phyloP scores from a whole-genome alignment of 2,329 filamentous ascomycete species.

The Thermomyces lanuginosus region DNA sequence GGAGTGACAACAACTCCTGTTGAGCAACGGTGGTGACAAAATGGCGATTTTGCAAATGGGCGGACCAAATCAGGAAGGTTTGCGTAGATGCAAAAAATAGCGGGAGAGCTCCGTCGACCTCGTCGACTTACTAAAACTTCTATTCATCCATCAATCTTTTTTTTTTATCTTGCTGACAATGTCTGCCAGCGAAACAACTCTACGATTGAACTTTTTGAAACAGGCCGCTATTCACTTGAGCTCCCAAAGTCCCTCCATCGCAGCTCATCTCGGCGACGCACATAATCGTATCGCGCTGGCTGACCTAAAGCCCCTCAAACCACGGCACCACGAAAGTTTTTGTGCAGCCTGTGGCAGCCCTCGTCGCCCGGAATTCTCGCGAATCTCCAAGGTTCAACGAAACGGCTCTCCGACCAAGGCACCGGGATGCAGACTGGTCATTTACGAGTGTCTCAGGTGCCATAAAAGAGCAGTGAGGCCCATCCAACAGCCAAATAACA shows the following conservation, averaged over 20 bases:
- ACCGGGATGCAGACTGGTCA: conserved; percentile 13
- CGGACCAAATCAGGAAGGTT: too few species aligned
- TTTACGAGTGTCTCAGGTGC: conserved; percentile 25
- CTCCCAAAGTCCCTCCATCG: conserved; percentile 22
- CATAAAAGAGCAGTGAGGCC: conserved; percentile 17
- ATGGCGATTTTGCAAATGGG: too few species aligned
- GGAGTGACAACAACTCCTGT: too few species aligned
- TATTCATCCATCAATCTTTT: too few species aligned
- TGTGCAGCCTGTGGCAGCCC: conserved; percentile 27
- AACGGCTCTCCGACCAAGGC: conserved; percentile 15
- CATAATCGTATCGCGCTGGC: conserved; percentile 22
- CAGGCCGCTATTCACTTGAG: conserved; percentile 19
- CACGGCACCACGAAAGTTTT: conserved; percentile 16
- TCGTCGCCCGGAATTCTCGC: too few species aligned
- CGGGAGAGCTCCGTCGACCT: too few species aligned
- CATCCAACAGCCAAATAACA: conserved; percentile 9
- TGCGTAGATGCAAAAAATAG: too few species aligned
- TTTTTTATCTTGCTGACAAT: too few species aligned
- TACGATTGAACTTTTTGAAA: conserved; percentile 22
- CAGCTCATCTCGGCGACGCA: conserved; percentile 23
- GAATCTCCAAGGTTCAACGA: too few species aligned
- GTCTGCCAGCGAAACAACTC: conserved; percentile 9
- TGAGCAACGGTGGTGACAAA: too few species aligned
- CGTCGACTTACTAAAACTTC: too few species aligned
- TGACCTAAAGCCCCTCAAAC: conserved; percentile 17